A percentile compares a stretch with the other conserved stretches of the same genome.
phyloP scores from a whole-genome alignment of 2,329 filamentous ascomycete species.

The Colletotrichum nymphaeae region DNA sequence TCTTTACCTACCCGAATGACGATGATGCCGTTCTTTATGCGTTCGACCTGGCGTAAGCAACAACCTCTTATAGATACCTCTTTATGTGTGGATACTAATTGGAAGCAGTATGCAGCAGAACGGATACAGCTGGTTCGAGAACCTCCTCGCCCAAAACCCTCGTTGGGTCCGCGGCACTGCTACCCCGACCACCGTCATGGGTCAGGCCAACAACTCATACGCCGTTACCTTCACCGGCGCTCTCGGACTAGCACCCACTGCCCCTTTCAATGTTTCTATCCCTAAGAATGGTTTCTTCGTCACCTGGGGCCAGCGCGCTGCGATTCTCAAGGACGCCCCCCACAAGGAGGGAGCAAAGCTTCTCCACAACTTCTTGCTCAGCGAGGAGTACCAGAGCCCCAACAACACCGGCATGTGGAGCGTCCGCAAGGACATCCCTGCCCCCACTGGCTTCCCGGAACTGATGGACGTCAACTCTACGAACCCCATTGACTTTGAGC shows the following conservation, averaged over 20 bases:
- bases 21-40: constrained; percentile 66
- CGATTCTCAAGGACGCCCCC: constrained; percentile 59
- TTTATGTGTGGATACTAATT: background rate
- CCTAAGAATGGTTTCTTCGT: constrained; percentile 55
- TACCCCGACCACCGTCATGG: constrained; percentile 52
- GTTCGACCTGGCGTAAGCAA: constrained; percentile 58
- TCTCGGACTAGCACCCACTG: constrained; percentile 34
- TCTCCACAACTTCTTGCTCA: constrained; percentile 59
- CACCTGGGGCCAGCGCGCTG: constrained; percentile 60
- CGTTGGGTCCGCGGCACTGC: constrained; percentile 63
- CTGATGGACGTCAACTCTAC: constrained; percentile 45
- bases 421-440: constrained; percentile 47
- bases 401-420: constrained; percentile 44
- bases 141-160: constrained; percentile 59
- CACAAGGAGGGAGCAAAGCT: constrained; percentile 63
- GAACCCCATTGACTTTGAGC: constrained; percentile 49
- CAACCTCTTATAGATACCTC: background rate
- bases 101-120: constrained; percentile 49
- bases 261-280: constrained; percentile 40
- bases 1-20: constrained; percentile 67
- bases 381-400: constrained; percentile 49
- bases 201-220: constrained; percentile 40
- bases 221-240: constrained; percentile 48
- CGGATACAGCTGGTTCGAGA: constrained; percentile 59
- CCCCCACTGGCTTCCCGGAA: constrained; percentile 44